Percentiles rank a stretch among this genome's conserved stretches.
Evolutionary conservation across 306 rosid genomes (phyloP).

Genomic region (Trifolium subterraneum): DNA sequence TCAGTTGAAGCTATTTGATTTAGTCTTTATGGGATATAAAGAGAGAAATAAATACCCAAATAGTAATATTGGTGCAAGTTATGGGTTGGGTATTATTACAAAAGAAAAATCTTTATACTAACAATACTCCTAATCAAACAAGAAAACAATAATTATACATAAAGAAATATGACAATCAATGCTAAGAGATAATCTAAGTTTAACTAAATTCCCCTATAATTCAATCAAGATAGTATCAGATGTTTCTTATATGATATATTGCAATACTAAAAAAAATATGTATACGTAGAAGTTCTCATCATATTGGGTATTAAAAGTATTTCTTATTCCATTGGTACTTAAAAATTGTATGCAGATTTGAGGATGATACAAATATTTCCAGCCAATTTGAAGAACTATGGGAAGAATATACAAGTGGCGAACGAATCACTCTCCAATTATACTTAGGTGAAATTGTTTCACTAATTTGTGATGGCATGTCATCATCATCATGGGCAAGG

Average conservation of each 20-base stretch:
- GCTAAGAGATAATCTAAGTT: not conserved
- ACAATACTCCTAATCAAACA: not conserved
- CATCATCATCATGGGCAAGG: slow-evolving; percentile 86
- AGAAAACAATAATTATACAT: not conserved
- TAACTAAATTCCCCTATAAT: not conserved
- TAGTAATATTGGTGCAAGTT: not conserved
- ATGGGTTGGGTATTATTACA: not conserved
- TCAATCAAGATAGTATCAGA: not conserved
- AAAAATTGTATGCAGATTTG: slow-evolving; percentile 61
- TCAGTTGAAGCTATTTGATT: not conserved
- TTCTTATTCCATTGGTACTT: slow-evolving; percentile 17
- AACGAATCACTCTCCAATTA: slow-evolving; percentile 81
- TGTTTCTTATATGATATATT: slow-evolving; percentile 5
- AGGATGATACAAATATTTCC: slow-evolving; percentile 80
- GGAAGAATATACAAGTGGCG: slow-evolving; percentile 97
- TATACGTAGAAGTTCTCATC: slow-evolving; percentile 19
- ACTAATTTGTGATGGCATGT: slow-evolving; percentile 73
- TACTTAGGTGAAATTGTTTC: slow-evolving; percentile 85
- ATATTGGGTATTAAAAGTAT: slow-evolving; percentile 16
- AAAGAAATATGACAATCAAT: not conserved
- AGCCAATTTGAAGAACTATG: slow-evolving; percentile 87
- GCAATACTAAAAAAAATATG: not conserved
- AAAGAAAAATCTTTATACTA: not conserved
- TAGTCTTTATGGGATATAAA: slow-evolving; percentile 5
- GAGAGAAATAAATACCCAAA: not conserved